These are phyloP conservation scores for Debaryomyces fabryi DNA, from an alignment of 1,139 yeast species.

Conservation along the genomic window DNA sequence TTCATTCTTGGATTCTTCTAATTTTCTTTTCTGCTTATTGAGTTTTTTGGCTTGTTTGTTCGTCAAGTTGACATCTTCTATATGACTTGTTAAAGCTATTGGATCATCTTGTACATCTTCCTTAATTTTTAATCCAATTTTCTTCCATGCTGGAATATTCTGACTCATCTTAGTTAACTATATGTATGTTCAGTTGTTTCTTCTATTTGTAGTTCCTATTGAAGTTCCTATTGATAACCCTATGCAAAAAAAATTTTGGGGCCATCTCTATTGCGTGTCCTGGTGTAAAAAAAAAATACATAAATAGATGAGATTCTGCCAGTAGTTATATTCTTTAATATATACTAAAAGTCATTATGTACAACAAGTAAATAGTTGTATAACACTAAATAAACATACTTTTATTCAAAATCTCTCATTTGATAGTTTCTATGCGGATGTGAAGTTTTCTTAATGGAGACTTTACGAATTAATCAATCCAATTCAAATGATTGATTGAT, in stretches of 20 bases:
- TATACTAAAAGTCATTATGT: background rate
- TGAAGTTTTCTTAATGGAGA: constrained; percentile 6
- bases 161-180: constrained; percentile 6
- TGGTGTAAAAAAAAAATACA: background rate
- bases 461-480: constrained; percentile 9
- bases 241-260: constrained; percentile 3
- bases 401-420: background rate
- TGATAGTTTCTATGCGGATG: constrained; percentile 15
- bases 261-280: constrained; percentile 5
- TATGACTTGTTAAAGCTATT: constrained; percentile 39
- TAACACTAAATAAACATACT: background rate
- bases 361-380: constrained; percentile 4
- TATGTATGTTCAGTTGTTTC: background rate
- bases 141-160: constrained; percentile 86
- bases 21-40: constrained; percentile 36
- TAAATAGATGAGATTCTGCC: background rate
- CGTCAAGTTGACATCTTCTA: constrained; percentile 50
- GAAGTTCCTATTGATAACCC: background rate
- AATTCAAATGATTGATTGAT: constrained; percentile 18
- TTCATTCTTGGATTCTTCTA: constrained; percentile 22
- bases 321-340: background rate
- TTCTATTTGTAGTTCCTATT: background rate
- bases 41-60: constrained; percentile 51
- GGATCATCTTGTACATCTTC: constrained; percentile 44
- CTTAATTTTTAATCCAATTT: constrained; percentile 70